A percentile compares a stretch with the other conserved stretches of the same genome.
These are phyloP conservation scores for Pyropia yezoensis DNA, from an alignment of 23 red algal genomes.

Conservation along the genomic window DNA sequence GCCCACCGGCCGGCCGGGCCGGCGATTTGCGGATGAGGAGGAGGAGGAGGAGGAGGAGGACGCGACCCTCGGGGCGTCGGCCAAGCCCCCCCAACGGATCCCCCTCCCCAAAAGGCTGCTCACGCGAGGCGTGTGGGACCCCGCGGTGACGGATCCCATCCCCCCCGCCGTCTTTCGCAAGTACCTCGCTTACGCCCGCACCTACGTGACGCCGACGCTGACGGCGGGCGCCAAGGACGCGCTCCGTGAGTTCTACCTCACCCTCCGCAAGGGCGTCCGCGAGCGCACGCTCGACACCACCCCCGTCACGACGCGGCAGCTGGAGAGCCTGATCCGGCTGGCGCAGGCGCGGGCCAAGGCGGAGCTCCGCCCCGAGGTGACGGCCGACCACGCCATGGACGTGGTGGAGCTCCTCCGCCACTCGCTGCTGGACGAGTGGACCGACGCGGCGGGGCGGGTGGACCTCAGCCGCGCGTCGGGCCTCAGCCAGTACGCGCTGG, in stretches of 20 bases:
- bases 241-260: conserved; percentile 66
- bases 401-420: conserved; percentile 80
- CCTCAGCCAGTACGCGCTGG: conserved; percentile 54
- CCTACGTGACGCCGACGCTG: conserved; percentile 54
- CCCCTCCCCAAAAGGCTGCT: conserved; percentile 9
- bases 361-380: conserved; percentile 68
- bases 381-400: conserved; percentile 67
- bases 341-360: conserved; percentile 75
- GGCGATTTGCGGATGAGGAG: not conserved
- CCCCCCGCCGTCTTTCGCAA: conserved; percentile 37
- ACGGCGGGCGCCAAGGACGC: conserved; percentile 60
- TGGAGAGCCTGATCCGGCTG: conserved; percentile 85
- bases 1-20: not conserved
- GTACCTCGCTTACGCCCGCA: conserved; percentile 63
- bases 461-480: conserved; percentile 66
- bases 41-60: conserved; percentile 6
- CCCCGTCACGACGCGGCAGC: conserved; percentile 90
- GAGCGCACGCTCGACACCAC: conserved; percentile 60
- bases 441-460: conserved; percentile 48
- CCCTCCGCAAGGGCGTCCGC: conserved; percentile 44
- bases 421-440: conserved; percentile 61
- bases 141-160: conserved; percentile 25
- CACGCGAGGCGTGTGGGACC: conserved; percentile 22
- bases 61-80: not conserved
- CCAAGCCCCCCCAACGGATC: not conserved